These are phyloP conservation scores for Coniochaeta sp. DNA, from an alignment of 2,329 filamentous ascomycete species.

Conservation along the genomic window DNA sequence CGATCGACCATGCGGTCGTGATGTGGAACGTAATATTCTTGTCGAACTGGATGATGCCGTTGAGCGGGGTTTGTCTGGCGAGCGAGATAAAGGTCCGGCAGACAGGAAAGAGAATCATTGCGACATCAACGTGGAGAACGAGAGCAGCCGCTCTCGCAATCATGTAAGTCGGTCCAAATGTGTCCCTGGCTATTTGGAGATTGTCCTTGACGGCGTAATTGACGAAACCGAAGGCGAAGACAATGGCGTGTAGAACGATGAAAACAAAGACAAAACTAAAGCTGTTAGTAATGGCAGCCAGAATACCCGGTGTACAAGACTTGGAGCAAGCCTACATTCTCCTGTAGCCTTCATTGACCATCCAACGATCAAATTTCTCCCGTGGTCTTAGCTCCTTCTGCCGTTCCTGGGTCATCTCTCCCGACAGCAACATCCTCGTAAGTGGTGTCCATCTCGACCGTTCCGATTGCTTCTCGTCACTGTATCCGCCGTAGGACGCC, in stretches of 20 bases:
- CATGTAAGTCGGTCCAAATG: conserved; percentile 68
- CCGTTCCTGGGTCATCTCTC: conserved; percentile 70
- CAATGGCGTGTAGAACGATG: conserved; percentile 62
- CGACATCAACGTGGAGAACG: conserved; percentile 74
- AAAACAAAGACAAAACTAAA: conserved; percentile 69
- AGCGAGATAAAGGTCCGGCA: conserved; percentile 80
- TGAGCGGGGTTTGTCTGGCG: conserved; percentile 70
- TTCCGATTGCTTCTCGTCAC: conserved; percentile 47
- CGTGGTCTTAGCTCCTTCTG: conserved; percentile 59
- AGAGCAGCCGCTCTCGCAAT: conserved; percentile 70
- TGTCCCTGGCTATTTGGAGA: conserved; percentile 54
- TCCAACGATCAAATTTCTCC: conserved; percentile 77
- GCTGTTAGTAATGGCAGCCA: conserved; percentile 7
- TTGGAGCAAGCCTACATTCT: conserved; percentile 53
- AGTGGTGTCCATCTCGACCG: conserved; percentile 76
- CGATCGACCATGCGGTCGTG: conserved; percentile 76
- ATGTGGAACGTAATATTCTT: conserved; percentile 89
- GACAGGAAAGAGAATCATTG: conserved; percentile 71
- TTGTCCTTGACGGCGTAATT: conserved; percentile 76
- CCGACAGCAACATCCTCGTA: conserved; percentile 74
- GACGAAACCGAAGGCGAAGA: conserved; percentile 74
- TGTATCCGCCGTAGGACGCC: conserved; percentile 27
- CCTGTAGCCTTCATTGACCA: conserved; percentile 82
- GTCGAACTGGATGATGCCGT: conserved; percentile 82
- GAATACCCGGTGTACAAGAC: neutral